Evolutionary conservation across 371 early-diverging fungal species (phyloP), one percentile per base, ranked within the genome.

Genomic region (Capillidium rhysosporum): DNA sequence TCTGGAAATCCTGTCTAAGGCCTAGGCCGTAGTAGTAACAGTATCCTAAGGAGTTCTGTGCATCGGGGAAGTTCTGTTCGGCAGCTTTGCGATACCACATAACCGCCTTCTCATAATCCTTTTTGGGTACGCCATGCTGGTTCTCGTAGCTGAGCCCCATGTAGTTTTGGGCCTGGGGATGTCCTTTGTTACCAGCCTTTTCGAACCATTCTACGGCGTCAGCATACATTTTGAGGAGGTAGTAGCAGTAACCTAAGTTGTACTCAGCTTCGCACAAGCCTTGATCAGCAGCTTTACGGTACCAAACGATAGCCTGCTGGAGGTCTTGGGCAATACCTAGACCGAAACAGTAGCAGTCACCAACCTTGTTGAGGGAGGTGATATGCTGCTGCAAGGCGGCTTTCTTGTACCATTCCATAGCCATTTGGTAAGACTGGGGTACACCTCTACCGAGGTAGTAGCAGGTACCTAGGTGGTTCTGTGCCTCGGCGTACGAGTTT

Each of bases 331-430:
- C 69, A 1, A 76, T 73, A 4, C 85, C 85, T 29, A 79, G 59
- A 16, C 88, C 90, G 51, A 80, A 76, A 61, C 86, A 84, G 61
- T 82, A 84, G 56, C 83, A 82, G 62, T 84, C 77, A 10, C 81
- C 88, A 48, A 86, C 64, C 65, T 86, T 86, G 65, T 83, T 83
- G 57, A 82, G 79, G 14, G 83, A 77, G 1, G 80, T 84, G 0
- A 75, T 65, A 43, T 76, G 72, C 20, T 69, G 70, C 39, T 69
- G 69, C 29, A 67, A 65, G 0, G 83, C 80, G 3, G 80, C 73
- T 16, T 67, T 66, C 31, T 61, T 56, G 59, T 81, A 86, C 78
- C 77, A 82, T 51, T 71, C 65, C 56, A 82, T 66, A 20, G 82
- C 81, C 56, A 69, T 57, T 31, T 58, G 62, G 34, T 78, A 70